These are phyloP conservation scores for Hymenoscyphus fraxineus DNA, from an alignment of 2,329 filamentous ascomycete genomes.

Conservation along the genomic window DNA sequence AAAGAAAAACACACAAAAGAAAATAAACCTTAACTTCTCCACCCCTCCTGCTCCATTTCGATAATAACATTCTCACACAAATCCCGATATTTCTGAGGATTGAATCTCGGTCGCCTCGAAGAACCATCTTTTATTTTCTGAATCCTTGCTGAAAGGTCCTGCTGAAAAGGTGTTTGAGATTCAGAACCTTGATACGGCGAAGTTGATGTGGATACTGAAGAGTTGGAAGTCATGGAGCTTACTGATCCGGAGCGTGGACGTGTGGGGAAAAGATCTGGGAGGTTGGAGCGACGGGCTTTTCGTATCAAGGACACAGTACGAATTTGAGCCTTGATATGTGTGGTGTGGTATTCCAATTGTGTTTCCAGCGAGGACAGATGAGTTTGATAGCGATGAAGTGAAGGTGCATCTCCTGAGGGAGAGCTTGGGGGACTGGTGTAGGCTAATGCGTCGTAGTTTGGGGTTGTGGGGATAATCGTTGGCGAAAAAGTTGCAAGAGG, in stretches of 20 bases:
- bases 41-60: constrained; percentile 19
- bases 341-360: constrained; percentile 26
- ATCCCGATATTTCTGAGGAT: constrained; percentile 24
- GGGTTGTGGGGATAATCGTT: constrained; percentile 9
- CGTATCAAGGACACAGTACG: constrained; percentile 15
- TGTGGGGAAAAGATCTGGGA: constrained; percentile 13
- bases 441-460: constrained; percentile 1
- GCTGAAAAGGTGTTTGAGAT: background rate
- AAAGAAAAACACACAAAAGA: background rate
- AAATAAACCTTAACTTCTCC: constrained; percentile 2
- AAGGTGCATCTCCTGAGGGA: background rate
- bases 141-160: constrained; percentile 14
- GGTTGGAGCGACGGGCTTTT: constrained; percentile 22
- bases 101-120: constrained; percentile 28
- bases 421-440: constrained; percentile 10
- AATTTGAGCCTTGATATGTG: constrained; percentile 23
- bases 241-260: constrained; percentile 1
- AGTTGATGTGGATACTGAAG: background rate
- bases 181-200: background rate
- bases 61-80: constrained; percentile 28
- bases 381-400: constrained; percentile 19
- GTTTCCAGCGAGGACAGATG: constrained; percentile 21
- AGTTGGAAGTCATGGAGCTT: background rate
- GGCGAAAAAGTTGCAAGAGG: constrained; percentile 4
- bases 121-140: constrained; percentile 20